Percentiles rank a stretch among this genome's conserved stretches.
Evolutionary conservation across 768 basidiomycete species (phyloP).

Genomic region (Termitomyces sp.): DNA sequence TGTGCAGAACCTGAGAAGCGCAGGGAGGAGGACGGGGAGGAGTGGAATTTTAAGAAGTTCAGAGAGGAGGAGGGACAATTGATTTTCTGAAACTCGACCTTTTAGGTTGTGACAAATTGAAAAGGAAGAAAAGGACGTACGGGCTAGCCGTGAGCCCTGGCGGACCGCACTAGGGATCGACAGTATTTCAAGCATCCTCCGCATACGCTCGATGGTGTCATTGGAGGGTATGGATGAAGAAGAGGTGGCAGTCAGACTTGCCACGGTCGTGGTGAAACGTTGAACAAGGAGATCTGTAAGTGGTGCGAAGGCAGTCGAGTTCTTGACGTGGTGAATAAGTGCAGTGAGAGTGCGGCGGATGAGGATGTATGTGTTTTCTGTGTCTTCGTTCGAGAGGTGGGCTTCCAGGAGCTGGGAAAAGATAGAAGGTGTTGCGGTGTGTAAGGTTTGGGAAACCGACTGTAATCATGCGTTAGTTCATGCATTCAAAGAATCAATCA

Average conservation of each 20-base stretch:
- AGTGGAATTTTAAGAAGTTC: constrained; percentile 28
- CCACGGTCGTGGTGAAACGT: constrained; percentile 26
- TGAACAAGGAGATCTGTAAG: constrained; percentile 52
- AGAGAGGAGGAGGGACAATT: constrained; percentile 28
- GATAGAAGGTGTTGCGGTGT: constrained; percentile 68
- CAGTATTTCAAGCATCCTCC: constrained; percentile 53
- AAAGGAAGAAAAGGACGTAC: constrained; percentile 33
- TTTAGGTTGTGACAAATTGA: not conserved
- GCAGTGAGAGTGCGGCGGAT: constrained; percentile 75
- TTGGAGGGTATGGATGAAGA: constrained; percentile 10
- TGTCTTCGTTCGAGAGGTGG: constrained; percentile 39
- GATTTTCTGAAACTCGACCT: constrained; percentile 24
- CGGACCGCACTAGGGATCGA: constrained; percentile 60
- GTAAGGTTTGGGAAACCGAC: constrained; percentile 83
- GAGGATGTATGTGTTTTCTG: constrained; percentile 46
- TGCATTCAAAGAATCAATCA: constrained; percentile 8
- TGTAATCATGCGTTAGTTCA: constrained; percentile 21
- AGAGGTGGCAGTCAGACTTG: constrained; percentile 11
- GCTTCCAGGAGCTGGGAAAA: constrained; percentile 53
- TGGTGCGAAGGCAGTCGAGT: constrained; percentile 56
- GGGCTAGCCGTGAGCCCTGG: constrained; percentile 62
- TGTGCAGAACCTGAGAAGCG: constrained; percentile 36
- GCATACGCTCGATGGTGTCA: constrained; percentile 32
- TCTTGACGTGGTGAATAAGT: constrained; percentile 78
- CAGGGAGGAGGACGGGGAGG: constrained; percentile 20